Percentiles rank a stretch among this genome's conserved stretches.
These are phyloP conservation scores for Diatrype stigma DNA, from an alignment of 2,329 filamentous ascomycete genomes.

Conservation along the genomic window DNA sequence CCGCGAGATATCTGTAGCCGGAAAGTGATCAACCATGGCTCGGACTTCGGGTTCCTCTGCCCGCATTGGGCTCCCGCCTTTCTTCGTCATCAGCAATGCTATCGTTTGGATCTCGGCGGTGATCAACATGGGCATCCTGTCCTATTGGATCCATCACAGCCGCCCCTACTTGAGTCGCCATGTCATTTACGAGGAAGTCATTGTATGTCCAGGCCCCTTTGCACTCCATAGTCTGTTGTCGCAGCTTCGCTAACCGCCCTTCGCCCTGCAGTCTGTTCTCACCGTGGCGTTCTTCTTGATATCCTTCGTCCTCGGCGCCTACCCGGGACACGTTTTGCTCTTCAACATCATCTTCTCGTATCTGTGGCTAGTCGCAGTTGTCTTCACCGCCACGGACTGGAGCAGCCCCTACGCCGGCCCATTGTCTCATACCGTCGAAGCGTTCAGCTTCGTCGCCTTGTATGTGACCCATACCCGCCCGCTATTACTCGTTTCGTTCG, in stretches of 20 bases:
- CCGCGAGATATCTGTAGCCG: neutral
- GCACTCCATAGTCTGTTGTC: too few relatives aligned
- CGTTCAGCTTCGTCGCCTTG: slow-evolving; percentile 33
- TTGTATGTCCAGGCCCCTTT: slow-evolving; percentile 19
- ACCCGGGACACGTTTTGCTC: slow-evolving; percentile 22
- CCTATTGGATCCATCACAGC: slow-evolving; percentile 23
- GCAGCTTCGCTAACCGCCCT: slow-evolving; percentile 1
- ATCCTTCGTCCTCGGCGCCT: slow-evolving; percentile 25
- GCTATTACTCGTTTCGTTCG: neutral
- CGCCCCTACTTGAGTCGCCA: slow-evolving; percentile 14
- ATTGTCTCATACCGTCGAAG: slow-evolving; percentile 25
- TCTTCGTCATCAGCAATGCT: slow-evolving; percentile 23
- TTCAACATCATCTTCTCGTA: slow-evolving; percentile 34
- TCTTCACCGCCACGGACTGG: slow-evolving; percentile 26
- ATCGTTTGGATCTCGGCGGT: slow-evolving; percentile 30
- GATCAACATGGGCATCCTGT: slow-evolving; percentile 31
- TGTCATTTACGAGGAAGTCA: slow-evolving; percentile 28
- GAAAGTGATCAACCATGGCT: slow-evolving; percentile 8
- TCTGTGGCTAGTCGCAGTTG: slow-evolving; percentile 30
- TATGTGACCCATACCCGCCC: slow-evolving; percentile 11
- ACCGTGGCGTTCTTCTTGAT: slow-evolving; percentile 28
- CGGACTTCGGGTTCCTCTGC: slow-evolving; percentile 2
- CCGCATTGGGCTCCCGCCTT: slow-evolving; percentile 18
- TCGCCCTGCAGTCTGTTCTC: slow-evolving; percentile 23
- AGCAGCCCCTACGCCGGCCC: slow-evolving; percentile 16